Evolutionary conservation across 2,329 filamentous ascomycete genomes (phyloP).

Genomic region (Sclerotinia spermophila): DNA sequence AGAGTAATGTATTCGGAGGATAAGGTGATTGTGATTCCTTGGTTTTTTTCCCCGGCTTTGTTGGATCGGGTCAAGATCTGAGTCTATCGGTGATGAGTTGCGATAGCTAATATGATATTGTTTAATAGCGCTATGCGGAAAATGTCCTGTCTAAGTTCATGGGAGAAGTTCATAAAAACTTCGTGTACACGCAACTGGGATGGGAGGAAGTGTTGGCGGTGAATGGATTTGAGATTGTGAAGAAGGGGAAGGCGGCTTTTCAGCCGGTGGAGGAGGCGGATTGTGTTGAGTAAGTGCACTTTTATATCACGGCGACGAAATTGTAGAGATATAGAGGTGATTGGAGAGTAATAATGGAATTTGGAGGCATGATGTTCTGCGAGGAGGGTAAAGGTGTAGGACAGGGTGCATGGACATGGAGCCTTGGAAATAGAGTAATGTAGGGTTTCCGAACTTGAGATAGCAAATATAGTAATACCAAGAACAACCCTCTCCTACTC

Average conservation of each 20-base stretch:
- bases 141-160: background rate
- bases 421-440: too few species aligned
- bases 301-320: background rate
- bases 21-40: background rate
- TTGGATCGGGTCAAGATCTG: too few species aligned
- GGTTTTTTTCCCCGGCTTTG: too few species aligned
- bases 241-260: background rate
- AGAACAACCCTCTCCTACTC: too few species aligned
- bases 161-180: background rate
- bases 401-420: accelerated
- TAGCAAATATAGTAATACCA: too few species aligned
- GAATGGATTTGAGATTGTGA: background rate
- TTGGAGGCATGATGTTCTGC: background rate
- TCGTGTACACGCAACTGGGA: background rate
- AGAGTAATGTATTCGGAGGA: background rate
- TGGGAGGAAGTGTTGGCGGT: background rate
- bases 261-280: background rate
- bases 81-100: too few species aligned
- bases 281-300: background rate
- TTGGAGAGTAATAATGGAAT: background rate
- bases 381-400: background rate
- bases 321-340: background rate
- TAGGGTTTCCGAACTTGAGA: too few species aligned
- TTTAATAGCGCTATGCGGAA: background rate
- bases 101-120: background rate